phyloP scores from a whole-genome alignment of 345 rosid species.

The Gossypium arboreum region DNA sequence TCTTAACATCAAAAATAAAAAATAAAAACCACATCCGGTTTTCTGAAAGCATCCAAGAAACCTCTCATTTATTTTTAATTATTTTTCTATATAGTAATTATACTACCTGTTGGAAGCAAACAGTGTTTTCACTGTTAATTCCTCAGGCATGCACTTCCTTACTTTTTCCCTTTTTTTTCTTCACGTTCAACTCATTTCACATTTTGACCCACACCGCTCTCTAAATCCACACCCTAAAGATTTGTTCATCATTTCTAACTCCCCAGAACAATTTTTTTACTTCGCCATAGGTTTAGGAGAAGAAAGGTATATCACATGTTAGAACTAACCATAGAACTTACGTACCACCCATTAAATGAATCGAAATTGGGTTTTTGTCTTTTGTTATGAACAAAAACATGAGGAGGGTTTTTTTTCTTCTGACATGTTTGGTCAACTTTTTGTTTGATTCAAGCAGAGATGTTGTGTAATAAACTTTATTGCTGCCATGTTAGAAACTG shows the following conservation, averaged over 20 bases:
- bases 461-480: neutral
- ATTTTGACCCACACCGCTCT: too few species aligned
- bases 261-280: too few species aligned
- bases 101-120: neutral
- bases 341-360: neutral
- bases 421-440: neutral
- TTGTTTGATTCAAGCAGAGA: neutral
- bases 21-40: neutral
- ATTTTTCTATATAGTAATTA: neutral
- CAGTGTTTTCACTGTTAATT: constrained; percentile 1
- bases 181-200: too few species aligned
- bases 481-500: neutral
- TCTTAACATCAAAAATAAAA: neutral
- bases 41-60: neutral
- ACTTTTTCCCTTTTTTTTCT: too few species aligned
- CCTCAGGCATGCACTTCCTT: constrained; percentile 36
- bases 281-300: too few species aligned
- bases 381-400: neutral
- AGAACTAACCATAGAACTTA: too few species aligned
- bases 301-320: too few species aligned
- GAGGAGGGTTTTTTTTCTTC: neutral
- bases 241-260: too few species aligned
- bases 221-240: too few species aligned
- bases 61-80: neutral
- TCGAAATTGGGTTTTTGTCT: neutral